Conservation (phyloP, 495 filamentous ascomycete species). For the Schizothecium vesticola region DNA sequence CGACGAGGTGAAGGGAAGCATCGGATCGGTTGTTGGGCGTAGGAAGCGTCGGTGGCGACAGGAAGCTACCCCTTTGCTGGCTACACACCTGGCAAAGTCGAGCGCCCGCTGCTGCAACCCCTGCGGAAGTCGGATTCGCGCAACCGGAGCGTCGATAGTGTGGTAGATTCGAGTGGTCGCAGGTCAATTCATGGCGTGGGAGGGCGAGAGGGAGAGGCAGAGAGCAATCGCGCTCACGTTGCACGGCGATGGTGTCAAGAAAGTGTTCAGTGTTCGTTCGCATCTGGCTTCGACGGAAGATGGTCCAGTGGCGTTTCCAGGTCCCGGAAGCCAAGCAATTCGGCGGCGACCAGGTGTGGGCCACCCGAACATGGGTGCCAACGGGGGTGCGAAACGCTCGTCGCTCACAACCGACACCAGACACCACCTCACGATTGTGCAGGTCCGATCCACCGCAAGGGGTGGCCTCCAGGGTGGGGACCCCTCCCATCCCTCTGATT, state of each 20-base stretch:
- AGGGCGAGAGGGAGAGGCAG: conserved; percentile 1
- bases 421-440: not conserved
- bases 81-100: conserved; percentile 7
- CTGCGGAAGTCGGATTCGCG: not conserved
- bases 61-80: conserved; percentile 12
- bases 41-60: conserved; percentile 7
- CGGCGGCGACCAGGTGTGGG: conserved; percentile 15
- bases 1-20: conserved; percentile 41
- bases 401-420: not conserved
- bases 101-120: not conserved
- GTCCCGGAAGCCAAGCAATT: conserved; percentile 12
- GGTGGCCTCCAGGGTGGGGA: not conserved
- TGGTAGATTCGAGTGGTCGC: conserved; percentile 1
- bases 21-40: conserved; percentile 20
- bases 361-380: conserved; percentile 2
- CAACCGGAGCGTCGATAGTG: not conserved
- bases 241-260: conserved; percentile 17
- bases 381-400: conserved; percentile 4
- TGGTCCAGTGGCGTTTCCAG: conserved; percentile 22
- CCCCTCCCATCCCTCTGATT: not conserved
- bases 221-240: conserved; percentile 18
- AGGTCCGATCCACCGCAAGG: not conserved
- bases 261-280: conserved; percentile 28
- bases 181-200: conserved; percentile 27
- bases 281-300: conserved; percentile 19